These are phyloP conservation scores for Magnusiomyces sp. DNA, from an alignment of 1,139 yeast species.

Conservation along the genomic window DNA sequence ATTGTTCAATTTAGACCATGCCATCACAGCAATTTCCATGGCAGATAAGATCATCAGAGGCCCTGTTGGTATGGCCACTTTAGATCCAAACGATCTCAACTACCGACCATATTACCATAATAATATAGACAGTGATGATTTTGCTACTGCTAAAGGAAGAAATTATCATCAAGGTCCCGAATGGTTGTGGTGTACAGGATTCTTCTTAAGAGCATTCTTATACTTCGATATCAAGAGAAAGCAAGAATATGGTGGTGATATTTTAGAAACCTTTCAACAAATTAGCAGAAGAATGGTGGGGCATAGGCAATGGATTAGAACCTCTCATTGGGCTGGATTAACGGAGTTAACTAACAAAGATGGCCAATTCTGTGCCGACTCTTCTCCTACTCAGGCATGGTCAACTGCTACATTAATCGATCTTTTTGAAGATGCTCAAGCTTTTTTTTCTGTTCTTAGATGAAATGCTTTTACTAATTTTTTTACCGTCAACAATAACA, in stretches of 20 bases:
- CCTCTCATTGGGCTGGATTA: constrained; percentile 86
- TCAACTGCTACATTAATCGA: constrained; percentile 80
- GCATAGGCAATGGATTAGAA: constrained; percentile 60
- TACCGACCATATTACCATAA: constrained; percentile 85
- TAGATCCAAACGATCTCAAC: constrained; percentile 87
- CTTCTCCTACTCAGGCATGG: constrained; percentile 98
- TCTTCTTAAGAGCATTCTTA: constrained; percentile 67
- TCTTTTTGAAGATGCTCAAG: constrained; percentile 53
- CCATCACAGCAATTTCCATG: constrained; percentile 50
- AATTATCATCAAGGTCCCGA: constrained; percentile 99
- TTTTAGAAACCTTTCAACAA: constrained; percentile 36
- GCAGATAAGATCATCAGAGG: constrained; percentile 78
- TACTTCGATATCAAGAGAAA: constrained; percentile 42
- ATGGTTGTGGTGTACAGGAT: constrained; percentile 93
- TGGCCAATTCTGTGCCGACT: constrained; percentile 72
- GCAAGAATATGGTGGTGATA: constrained; percentile 14
- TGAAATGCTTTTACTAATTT: neutral
- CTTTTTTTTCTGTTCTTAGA: too few relatives aligned
- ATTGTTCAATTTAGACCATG: constrained; percentile 56
- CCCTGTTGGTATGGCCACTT: constrained; percentile 83
- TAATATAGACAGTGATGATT: constrained; percentile 71
- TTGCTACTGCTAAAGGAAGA: constrained; percentile 90
- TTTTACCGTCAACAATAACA: neutral
- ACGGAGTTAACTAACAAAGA: constrained; percentile 87
- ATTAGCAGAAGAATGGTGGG: constrained; percentile 46